phyloP scores from a whole-genome alignment of 768 basidiomycete species.

The Mycena kentingensis region DNA sequence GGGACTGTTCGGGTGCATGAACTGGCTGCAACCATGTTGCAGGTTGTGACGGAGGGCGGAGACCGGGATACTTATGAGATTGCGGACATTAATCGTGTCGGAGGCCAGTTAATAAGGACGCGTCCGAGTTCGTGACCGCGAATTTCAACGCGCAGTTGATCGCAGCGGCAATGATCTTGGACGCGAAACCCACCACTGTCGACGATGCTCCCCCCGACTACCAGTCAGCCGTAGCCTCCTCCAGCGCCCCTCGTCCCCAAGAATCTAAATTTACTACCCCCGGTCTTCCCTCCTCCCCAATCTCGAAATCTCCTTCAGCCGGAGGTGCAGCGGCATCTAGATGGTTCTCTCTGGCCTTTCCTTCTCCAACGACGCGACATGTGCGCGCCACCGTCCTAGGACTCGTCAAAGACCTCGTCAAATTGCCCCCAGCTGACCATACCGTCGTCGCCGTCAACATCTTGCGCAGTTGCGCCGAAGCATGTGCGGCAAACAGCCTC shows the following conservation, averaged over 20 bases:
- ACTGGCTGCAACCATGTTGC: slow-evolving; percentile 8
- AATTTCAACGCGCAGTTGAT: too few species aligned
- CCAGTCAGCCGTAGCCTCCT: too few species aligned
- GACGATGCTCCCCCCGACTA: too few species aligned
- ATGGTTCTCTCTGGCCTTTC: background rate
- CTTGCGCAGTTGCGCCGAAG: slow-evolving; percentile 63
- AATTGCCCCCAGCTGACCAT: slow-evolving; percentile 33
- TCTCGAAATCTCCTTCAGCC: too few species aligned
- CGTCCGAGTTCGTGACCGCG: too few species aligned
- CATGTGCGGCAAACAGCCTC: slow-evolving; percentile 52
- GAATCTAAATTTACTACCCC: too few species aligned
- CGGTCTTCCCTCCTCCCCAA: too few species aligned
- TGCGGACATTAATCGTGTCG: background rate
- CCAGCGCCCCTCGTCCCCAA: too few species aligned
- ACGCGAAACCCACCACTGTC: too few species aligned
- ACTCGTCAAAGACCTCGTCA: slow-evolving; percentile 59
- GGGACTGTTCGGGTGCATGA: slow-evolving; percentile 3
- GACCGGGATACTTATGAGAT: background rate
- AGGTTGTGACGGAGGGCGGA: background rate
- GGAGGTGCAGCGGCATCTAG: too few species aligned
- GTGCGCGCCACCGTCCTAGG: slow-evolving; percentile 54
- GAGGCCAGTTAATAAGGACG: too few species aligned
- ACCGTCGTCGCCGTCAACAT: slow-evolving; percentile 41
- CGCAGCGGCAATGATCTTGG: too few species aligned
- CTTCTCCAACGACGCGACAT: slow-evolving; percentile 45